Base-by-base conservation (phyloP, 305 asterid species). In the Fraxinus angustifolia region DNA sequence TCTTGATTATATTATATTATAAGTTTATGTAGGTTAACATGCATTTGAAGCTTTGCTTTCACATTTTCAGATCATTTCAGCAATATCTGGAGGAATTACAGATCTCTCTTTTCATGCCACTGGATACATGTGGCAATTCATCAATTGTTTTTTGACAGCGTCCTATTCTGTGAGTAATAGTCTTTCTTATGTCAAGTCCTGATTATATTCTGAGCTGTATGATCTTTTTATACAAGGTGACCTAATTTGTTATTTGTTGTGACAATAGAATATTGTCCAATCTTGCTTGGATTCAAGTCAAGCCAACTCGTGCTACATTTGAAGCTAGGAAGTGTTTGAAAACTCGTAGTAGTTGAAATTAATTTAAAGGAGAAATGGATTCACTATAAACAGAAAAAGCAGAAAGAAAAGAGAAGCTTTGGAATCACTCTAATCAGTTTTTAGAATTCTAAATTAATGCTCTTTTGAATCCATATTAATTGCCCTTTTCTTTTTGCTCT, bases 1-100 rank as follows among this genome's bases (percentile, higher is more conserved):
- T 21, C 31, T 10, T 53, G 73, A 26, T 36, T 50, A 53, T 33
- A 48, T 60, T 60, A 19, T 36, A 67, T 8, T 60, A 2, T 60
- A 60, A 19, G 12, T 7, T 17, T 58, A 11, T 60, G 70, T 60
- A 21, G 33, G 70, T 60, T 60, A 8, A 17, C 4, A 1, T 23
- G 53, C 35, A 42, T 48, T 23, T 30, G 58, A 42, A 34, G 33
- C 26, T 2, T 35, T 80, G 16, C 62, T 3, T 19, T 79, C 84
- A 35, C 77, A 62, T 82, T 45, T 89, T 90, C 96, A 94, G 98
- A 91, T 94, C 77, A 89, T 93, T 88, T 93, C 97, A 80, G 97
- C 98, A 85, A 91, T 92, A 80, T 92, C 95, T 19, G 98, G 97
- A 78, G 98, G 98, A 72, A 83, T 93, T 81, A 94, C 98, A 6